These are phyloP conservation scores for Sinapis alba DNA, from an alignment of 441 rosid genomes.

Conservation along the genomic window DNA sequence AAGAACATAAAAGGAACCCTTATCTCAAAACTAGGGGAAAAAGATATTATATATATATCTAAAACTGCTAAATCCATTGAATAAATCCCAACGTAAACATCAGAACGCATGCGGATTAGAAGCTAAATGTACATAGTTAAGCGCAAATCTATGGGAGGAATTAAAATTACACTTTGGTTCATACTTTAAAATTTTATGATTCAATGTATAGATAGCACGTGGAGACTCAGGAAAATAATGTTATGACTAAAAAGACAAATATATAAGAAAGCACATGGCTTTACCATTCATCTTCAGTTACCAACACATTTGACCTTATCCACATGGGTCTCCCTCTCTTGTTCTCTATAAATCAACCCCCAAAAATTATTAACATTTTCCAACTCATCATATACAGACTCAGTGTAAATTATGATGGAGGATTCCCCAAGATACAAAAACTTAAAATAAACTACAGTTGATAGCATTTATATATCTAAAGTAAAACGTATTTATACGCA, in stretches of 20 bases:
- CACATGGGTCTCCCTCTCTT: constrained; percentile 33
- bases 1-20: constrained; percentile 35
- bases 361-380: background rate
- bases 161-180: constrained; percentile 25
- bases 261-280: constrained; percentile 31
- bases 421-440: background rate
- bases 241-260: constrained; percentile 21
- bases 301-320: constrained; percentile 41
- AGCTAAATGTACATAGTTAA: constrained; percentile 16
- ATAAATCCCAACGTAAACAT: constrained; percentile 35
- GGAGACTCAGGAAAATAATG: constrained; percentile 21
- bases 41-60: background rate
- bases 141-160: constrained; percentile 38
- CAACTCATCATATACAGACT: constrained; percentile 17
- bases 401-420: constrained; percentile 1
- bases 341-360: constrained; percentile 5
- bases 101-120: constrained; percentile 35
- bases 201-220: constrained; percentile 41
- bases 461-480: background rate
- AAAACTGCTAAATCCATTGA: constrained; percentile 30
- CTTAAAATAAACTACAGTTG: background rate
- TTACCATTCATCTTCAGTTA: constrained; percentile 35
- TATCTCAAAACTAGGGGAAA: constrained; percentile 22
- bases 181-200: constrained; percentile 27
- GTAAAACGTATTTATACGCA: background rate